Percentiles rank a stretch among this genome's conserved stretches.
phyloP scores from a whole-genome alignment of 345 rosid genomes.

The Moringa oleifera region DNA sequence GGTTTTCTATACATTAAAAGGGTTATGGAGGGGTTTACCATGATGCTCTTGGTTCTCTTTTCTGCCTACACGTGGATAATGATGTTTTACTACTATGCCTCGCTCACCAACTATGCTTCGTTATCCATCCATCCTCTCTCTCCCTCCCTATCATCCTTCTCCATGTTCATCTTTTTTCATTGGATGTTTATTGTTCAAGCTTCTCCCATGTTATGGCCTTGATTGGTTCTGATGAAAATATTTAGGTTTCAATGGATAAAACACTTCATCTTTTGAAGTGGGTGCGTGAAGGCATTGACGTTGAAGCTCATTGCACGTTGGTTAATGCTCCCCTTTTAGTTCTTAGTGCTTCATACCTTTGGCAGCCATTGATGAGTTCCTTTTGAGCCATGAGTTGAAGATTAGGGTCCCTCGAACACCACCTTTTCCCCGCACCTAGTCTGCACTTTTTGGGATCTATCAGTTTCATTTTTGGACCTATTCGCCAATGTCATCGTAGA shows the following conservation, averaged over 20 bases:
- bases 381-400: too few relatives aligned
- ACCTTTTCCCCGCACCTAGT: slow-evolving; percentile 11
- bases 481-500: neutral
- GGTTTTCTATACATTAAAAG: slow-evolving; percentile 17
- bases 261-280: slow-evolving; percentile 16
- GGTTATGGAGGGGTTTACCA: slow-evolving; percentile 16
- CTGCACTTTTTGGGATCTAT: slow-evolving; percentile 17
- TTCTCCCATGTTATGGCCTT: too few relatives aligned
- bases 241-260: too few relatives aligned
- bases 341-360: neutral
- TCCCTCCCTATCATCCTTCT: neutral
- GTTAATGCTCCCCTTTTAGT: neutral
- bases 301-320: neutral
- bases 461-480: slow-evolving; percentile 18
- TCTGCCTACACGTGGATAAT: slow-evolving; percentile 21
- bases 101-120: neutral
- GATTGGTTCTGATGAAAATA: too few relatives aligned
- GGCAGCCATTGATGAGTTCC: neutral
- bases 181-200: too few relatives aligned
- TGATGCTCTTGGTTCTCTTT: slow-evolving; percentile 14
- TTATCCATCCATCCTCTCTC: too few relatives aligned
- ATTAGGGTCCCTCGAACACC: neutral
- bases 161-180: neutral
- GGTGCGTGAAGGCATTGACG: neutral
- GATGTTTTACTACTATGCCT: neutral